phyloP scores from a whole-genome alignment of 192 early-diverging fungal species.

The Linnemannia schmuckeri region DNA sequence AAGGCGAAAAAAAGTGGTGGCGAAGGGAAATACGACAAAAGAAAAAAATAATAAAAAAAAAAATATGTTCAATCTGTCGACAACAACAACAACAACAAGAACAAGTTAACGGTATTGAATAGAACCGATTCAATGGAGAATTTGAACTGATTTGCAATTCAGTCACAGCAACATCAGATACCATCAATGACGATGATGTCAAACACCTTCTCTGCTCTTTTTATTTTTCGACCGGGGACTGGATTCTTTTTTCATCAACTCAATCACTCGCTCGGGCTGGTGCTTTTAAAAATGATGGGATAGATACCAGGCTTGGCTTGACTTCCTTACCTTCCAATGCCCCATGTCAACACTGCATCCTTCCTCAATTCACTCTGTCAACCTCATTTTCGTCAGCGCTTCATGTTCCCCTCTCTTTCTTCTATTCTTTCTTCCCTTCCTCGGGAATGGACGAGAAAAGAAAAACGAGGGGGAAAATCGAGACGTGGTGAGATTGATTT shows the following conservation, averaged over 20 bases:
- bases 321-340: too few species aligned
- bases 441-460: not conserved
- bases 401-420: not conserved
- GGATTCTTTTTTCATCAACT: not conserved
- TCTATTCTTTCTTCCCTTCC: not conserved
- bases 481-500: not conserved
- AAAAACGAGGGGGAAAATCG: not conserved
- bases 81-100: too few species aligned
- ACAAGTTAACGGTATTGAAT: too few species aligned
- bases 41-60: not conserved
- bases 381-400: not conserved
- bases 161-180: not conserved
- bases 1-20: not conserved
- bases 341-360: too few species aligned
- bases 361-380: too few species aligned
- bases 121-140: not conserved
- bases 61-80: too few species aligned
- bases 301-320: too few species aligned
- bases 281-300: too few species aligned
- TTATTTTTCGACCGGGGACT: too few species aligned
- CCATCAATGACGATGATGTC: slow-evolving; percentile 1
- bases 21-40: not conserved
- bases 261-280: not conserved
- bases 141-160: not conserved
- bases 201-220: not conserved